phyloP scores from a whole-genome alignment of 257 asterid species.

The Nicotiana knightiana region DNA sequence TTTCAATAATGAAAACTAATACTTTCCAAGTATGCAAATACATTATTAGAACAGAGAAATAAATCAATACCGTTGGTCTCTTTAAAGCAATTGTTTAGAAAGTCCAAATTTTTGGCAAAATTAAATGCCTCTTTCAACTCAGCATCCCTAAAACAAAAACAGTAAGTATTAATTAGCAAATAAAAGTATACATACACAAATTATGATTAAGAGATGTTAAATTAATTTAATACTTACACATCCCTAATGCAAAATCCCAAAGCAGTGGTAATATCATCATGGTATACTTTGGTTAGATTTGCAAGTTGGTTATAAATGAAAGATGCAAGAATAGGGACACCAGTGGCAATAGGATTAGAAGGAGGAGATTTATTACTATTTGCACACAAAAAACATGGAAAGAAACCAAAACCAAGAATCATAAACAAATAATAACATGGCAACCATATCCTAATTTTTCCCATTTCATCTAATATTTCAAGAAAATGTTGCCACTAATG shows the following conservation, averaged over 20 bases:
- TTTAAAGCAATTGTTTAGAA: conserved; percentile 66
- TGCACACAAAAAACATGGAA: conserved; percentile 39
- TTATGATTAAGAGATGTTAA: neutral
- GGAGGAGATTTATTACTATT: conserved; percentile 37
- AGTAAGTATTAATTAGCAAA: conserved; percentile 11
- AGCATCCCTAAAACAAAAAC: conserved; percentile 48
- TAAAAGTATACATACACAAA: conserved; percentile 5
- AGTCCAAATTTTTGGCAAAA: conserved; percentile 65
- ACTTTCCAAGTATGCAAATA: neutral
- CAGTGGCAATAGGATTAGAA: conserved; percentile 31
- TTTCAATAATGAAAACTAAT: neutral
- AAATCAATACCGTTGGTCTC: conserved; percentile 50
- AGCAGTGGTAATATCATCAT: conserved; percentile 47
- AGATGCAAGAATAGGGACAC: conserved; percentile 51
- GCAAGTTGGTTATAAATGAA: conserved; percentile 68
- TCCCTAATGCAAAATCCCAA: conserved; percentile 74
- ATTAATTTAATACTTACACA: conserved; percentile 52
- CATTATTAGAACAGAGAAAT: neutral
- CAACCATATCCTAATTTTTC: conserved; percentile 58
- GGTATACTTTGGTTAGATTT: conserved; percentile 66
- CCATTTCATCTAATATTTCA: conserved; percentile 51
- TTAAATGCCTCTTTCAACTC: conserved; percentile 81
- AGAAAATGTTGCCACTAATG: neutral
- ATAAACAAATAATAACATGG: conserved; percentile 43
- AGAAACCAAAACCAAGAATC: conserved; percentile 37